Percentiles rank a stretch among this genome's conserved stretches.
Conservation (phyloP, 768 basidiomycete genomes). For the Tricholoma flavovirens region DNA sequence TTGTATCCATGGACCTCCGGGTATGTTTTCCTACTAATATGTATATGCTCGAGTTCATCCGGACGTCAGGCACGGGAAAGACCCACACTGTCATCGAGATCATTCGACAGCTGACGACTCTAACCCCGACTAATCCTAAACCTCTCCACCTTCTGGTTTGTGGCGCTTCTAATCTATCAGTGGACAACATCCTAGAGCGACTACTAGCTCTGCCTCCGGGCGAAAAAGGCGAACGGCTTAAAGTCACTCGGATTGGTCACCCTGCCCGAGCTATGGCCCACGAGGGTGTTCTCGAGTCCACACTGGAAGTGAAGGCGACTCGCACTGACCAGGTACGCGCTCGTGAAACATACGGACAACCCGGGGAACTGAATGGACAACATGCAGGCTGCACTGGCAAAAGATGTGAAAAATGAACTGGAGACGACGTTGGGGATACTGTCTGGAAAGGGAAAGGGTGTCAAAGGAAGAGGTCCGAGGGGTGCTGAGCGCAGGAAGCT, state of each 20-base stretch:
- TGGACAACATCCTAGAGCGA: constrained; percentile 92
- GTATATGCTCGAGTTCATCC: background rate
- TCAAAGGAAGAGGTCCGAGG: constrained; percentile 64
- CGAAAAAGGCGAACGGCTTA: constrained; percentile 47
- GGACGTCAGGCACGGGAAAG: constrained; percentile 74
- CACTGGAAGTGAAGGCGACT: constrained; percentile 67
- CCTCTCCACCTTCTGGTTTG: constrained; percentile 74
- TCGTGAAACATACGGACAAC: background rate
- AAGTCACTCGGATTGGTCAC: constrained; percentile 87
- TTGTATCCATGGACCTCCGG: constrained; percentile 97
- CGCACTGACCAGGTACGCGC: constrained; percentile 61
- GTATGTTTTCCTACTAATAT: constrained; percentile 27
- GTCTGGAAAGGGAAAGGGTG: constrained; percentile 67
- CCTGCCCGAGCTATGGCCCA: constrained; percentile 86
- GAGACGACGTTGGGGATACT: constrained; percentile 61
- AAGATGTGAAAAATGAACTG: constrained; percentile 86
- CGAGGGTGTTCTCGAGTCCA: constrained; percentile 59
- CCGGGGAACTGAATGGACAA: constrained; percentile 4
- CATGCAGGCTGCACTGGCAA: constrained; percentile 67
- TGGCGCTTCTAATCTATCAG: constrained; percentile 90
- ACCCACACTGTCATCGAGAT: constrained; percentile 94
- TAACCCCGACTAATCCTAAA: constrained; percentile 40
- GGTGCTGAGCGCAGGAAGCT: constrained; percentile 74
- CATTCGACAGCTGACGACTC: constrained; percentile 71
- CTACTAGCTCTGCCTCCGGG: constrained; percentile 55